Evolutionary conservation across 495 filamentous ascomycete species (phyloP).

Genomic region (Jackrogersella minutella): DNA sequence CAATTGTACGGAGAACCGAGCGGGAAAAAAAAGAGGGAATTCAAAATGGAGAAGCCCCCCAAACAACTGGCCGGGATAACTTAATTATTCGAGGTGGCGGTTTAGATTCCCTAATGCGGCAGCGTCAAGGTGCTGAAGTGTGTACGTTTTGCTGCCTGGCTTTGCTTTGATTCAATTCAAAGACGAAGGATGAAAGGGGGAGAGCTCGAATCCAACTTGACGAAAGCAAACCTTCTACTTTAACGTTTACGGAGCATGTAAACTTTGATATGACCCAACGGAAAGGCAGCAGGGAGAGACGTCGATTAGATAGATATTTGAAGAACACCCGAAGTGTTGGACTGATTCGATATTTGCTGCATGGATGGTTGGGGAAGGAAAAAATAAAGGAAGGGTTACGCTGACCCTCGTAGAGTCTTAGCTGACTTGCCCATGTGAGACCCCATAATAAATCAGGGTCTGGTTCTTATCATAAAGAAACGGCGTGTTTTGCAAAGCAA

Average conservation of each 20-base stretch:
- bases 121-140: constrained; percentile 11
- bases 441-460: constrained; percentile 33
- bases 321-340: constrained; percentile 27
- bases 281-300: constrained; percentile 5
- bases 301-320: neutral
- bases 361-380: neutral
- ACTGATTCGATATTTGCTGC: neutral
- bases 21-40: neutral
- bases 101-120: constrained; percentile 28
- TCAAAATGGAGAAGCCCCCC: constrained; percentile 13
- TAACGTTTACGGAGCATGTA: constrained; percentile 17
- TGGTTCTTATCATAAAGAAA: constrained; percentile 28
- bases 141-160: neutral
- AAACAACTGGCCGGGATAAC: neutral
- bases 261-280: neutral
- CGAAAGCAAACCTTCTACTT: constrained; percentile 6
- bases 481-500: neutral
- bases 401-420: constrained; percentile 38
- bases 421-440: constrained; percentile 43
- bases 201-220: constrained; percentile 21
- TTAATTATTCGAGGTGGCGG: constrained; percentile 25
- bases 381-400: constrained; percentile 27
- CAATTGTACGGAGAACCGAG: neutral
- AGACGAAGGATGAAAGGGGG: neutral
- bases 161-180: neutral